Percentiles rank a stretch among this genome's conserved stretches.
Conservation (phyloP, 1,284 basidiomycete genomes). For the Pseudozyma tsukubaensis region DNA sequence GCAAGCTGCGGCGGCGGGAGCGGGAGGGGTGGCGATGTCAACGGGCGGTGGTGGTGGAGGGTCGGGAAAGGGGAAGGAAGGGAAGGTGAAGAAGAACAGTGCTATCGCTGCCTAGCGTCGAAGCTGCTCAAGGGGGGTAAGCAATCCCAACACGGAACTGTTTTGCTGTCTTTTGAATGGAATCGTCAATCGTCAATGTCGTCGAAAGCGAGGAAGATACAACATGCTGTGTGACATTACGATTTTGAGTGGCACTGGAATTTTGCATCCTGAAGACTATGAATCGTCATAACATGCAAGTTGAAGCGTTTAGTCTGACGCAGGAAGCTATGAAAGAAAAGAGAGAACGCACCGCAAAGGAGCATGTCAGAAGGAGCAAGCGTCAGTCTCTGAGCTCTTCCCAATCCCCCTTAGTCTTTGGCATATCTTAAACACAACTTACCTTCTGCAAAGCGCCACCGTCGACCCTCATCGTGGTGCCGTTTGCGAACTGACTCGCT, state of each 20-base stretch:
- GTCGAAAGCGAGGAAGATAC: too few relatives aligned
- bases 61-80: constrained; percentile 9
- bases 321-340: constrained; percentile 17
- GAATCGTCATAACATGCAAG: not conserved
- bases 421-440: not conserved
- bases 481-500: constrained; percentile 41
- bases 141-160: too few relatives aligned
- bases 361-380: not conserved
- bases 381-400: too few relatives aligned
- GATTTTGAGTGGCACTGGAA: too few relatives aligned
- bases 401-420: not conserved
- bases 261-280: too few relatives aligned
- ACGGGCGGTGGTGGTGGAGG: constrained; percentile 3
- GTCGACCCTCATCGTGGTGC: constrained; percentile 40
- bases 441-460: constrained; percentile 51
- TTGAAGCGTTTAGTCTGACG: constrained; percentile 20
- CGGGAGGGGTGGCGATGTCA: constrained; percentile 4
- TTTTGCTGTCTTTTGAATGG: too few relatives aligned
- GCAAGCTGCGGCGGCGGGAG: not conserved
- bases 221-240: too few relatives aligned
- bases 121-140: too few relatives aligned
- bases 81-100: constrained; percentile 22
- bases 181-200: too few relatives aligned
- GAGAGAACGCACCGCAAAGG: not conserved
- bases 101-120: constrained; percentile 17